Base-by-base conservation (phyloP, 2,329 filamentous ascomycete genomes). In the Alternaria angustiovoidea region DNA sequence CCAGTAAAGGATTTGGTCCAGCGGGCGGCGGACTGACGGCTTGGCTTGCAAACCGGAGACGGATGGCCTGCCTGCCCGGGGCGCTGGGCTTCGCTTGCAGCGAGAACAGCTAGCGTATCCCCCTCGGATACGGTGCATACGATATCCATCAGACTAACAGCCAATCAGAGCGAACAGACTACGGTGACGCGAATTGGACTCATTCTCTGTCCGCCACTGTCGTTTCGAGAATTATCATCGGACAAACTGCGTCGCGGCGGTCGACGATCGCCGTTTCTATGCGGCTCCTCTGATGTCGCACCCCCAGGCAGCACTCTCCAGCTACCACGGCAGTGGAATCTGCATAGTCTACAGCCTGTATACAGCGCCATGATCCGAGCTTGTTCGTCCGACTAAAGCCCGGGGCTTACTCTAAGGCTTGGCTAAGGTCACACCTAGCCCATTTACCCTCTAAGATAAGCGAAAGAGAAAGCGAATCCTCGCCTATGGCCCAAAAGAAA, bases 1-100 rank as follows among this genome's bases (percentile, higher is more conserved):
- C 58, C 65, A 54, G 61, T 60, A 61, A 61, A 55, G 62, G 53
- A 60, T 67, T 51, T 54, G 54, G 65, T 59, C 57, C 54, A 63
- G 57, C 63, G 51, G 57, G 54, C 60, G 49, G 51, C 57, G 43
- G 62, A 58, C 24, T 55, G 41, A 59, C 39, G 54, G 59, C 66
- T 71, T 71, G 71, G 69, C 70, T 43, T 57, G 57, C 47, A 43
- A 47, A 44, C 62, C 65, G 70, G 66, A 70, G 61, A 67, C 67
- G 72, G 69, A 71, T 67, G 39, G 63, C 51, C 54, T 62, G 44
- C 49, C 18, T 58, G 65, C 63, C 70, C 71, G 64, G 57, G 34
- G 53, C n/a, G 26, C 43, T 30, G 26, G 26, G 24, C 24, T 30
- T 58, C 43, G 57, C 39, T 49, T 56, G 32, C 16, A 14, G n/a